phyloP scores from a whole-genome alignment of 148 eudicot genomes.

The Vaccinium macrocarpon region DNA sequence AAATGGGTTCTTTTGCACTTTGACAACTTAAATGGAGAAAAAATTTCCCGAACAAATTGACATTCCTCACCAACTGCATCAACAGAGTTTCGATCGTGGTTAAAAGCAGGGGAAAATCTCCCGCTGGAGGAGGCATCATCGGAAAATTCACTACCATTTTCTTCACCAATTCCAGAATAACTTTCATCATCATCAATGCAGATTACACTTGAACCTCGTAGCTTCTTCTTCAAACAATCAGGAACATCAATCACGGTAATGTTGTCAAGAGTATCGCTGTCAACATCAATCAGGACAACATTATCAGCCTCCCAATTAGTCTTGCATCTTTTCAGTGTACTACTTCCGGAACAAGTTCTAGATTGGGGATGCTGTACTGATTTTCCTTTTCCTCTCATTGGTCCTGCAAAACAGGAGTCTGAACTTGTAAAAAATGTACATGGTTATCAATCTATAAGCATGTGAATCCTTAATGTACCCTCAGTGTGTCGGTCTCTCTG shows the following conservation, averaged over 20 bases:
- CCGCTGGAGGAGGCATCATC: constrained; percentile 28
- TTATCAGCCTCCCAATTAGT: constrained; percentile 41
- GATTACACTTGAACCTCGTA: constrained; percentile 40
- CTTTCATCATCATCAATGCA: constrained; percentile 42
- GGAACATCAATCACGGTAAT: constrained; percentile 63
- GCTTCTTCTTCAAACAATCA: constrained; percentile 42
- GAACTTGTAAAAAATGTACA: not conserved
- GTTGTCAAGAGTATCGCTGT: constrained; percentile 45
- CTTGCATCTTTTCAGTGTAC: constrained; percentile 45
- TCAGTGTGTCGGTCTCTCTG: no score
- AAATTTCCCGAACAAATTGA: constrained; percentile 39
- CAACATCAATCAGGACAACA: constrained; percentile 74
- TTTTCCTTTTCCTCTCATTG: constrained; percentile 45
- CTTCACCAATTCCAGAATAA: not conserved
- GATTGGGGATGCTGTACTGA: constrained; percentile 32
- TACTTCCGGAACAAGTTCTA: constrained; percentile 31
- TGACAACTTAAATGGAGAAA: constrained; percentile 57
- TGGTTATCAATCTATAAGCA: not conserved
- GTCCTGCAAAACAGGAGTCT: constrained; percentile 21
- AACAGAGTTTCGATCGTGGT: constrained; percentile 5
- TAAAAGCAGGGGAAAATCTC: constrained; percentile 23
- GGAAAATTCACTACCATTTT: not conserved
- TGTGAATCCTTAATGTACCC: no score
- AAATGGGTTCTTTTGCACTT: constrained; percentile 79
- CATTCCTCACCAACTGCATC: constrained; percentile 27